Base-by-base conservation (phyloP, 768 basidiomycete species). In the Termitomyces sp. region DNA sequence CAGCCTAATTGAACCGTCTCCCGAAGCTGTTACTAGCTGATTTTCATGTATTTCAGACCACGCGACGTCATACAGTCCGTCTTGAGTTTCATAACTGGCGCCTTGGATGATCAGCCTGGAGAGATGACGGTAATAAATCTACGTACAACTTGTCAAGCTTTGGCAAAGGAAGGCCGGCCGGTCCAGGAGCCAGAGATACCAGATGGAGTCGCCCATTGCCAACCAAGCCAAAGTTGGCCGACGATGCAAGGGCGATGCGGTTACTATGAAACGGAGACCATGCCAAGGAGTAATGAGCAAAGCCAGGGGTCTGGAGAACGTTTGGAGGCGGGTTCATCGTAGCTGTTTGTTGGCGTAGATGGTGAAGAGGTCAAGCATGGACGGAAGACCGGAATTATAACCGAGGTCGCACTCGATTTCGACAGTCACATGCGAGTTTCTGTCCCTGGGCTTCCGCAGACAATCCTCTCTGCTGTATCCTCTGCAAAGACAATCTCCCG, bases 1-100 rank as follows among this genome's bases (percentile, higher is more conserved):
- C 32, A 98, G 74, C 68, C 86, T 86, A 66, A 97, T 80, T 14
- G 91, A 89, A 2, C 94, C 94, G 66, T 97, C 93, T 47, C 93
- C 96, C 9, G 92, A 94, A 0, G 84, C 90, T 1, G 92, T 86
- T 2, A 90, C 87, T 38, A 98, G 72, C 67, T 98, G 96, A 67
- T 96, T 94, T 74, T 96, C 94, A 71, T 97, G 92, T 33, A 85
- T 71, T 73, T 98, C 96, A 36, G 92, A 94, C 95, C 95, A 98
- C 0, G 95, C 93, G 49, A 94, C 75, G 66, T 95, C 94, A 69
- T 88, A 95, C 8, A 95, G 72, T 0, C 88, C 91, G 66, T 96
- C 94, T 70, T 94, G 92, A 0, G 92, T 86, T 68, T 94, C 92
- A 65, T 87, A 96, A 60, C 92, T 94, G 67, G 61, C 54, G 30